Evolutionary conservation across 305 asterid genomes (phyloP).

Genomic region (Solanum hybrid): DNA sequence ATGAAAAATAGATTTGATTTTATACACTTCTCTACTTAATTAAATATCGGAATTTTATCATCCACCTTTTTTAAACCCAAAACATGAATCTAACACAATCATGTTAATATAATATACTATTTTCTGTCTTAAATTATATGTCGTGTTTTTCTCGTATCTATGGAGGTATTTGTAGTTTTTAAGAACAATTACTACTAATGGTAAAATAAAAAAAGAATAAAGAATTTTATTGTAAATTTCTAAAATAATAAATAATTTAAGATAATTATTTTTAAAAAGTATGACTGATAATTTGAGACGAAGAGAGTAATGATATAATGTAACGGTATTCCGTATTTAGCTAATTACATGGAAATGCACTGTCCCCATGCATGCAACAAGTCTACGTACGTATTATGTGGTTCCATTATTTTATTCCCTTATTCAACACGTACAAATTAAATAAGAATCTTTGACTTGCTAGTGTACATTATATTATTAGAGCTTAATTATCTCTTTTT

Average conservation of each 20-base stretch:
- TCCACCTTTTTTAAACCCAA: neutral
- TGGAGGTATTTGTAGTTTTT: neutral
- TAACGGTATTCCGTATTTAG: neutral
- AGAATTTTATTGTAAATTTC: neutral
- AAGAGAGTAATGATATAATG: neutral
- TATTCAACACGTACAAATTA: neutral
- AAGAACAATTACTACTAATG: neutral
- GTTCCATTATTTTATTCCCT: neutral
- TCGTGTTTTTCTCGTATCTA: neutral
- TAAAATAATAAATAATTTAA: neutral
- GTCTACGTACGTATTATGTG: neutral
- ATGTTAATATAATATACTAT: no score
- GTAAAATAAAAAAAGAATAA: neutral
- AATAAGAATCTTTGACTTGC: neutral
- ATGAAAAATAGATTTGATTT: no score
- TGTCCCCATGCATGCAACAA: neutral
- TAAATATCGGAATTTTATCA: no score
- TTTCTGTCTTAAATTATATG: neutral
- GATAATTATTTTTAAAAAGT: accelerated
- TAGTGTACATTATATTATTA: neutral
- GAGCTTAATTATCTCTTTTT: neutral
- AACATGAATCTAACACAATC: neutral
- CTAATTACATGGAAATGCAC: neutral
- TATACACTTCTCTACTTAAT: neutral
- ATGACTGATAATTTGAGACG: neutral